Evolutionary conservation across 768 basidiomycete genomes (phyloP), one percentile per base, ranked within the genome.

Genomic region (Collybiopsis luxurians): DNA sequence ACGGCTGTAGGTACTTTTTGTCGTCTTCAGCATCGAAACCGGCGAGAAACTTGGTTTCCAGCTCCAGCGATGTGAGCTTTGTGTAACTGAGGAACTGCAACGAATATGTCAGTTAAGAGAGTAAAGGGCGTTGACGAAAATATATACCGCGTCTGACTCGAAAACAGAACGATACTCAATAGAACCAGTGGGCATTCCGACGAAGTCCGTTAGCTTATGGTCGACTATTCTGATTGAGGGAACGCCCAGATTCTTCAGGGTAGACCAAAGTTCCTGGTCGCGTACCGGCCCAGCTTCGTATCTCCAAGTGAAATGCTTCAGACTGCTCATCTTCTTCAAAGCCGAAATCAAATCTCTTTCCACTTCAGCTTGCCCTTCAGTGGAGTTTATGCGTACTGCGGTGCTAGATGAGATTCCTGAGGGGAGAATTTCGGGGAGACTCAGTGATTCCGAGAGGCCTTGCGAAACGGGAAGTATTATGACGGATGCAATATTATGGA

Each of bases 231-330:
- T 47, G 15, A 47, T 9, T 4, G 45, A 47, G 21, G 45, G 7
- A 28, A 47, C 45, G 7, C 26, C 27, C 26, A 47, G 12, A 30
- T 15, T n/a, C 45, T 47, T 47, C 26, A 47, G 15, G 2, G 45
- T 6, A 6, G 45, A 47, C 45, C 45, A 47, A 28, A 49, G 30
- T 21, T 49, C 48, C 27, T 30, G n/a, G 7, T 31, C 23, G 4
- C 28, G 27, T 31, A 34, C 17, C n/a, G 30, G 45, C 30, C 27
- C 48, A 34, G 30, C 11, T 11, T 49, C 48, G 31, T 28, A 24
- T 49, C 48, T 49, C 30, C 48, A 49, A 6, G 48, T 36, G n/a
- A 49, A 49, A 49, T 49, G 48, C 48, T 49, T 49, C 48, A 49
- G 31, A 10, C 19, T 31, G 19, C 34, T 49, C 48, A 49, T 49